Evolutionary conservation across 2,329 filamentous ascomycete species (phyloP).

Genomic region (Chaetomiaceae sp.): DNA sequence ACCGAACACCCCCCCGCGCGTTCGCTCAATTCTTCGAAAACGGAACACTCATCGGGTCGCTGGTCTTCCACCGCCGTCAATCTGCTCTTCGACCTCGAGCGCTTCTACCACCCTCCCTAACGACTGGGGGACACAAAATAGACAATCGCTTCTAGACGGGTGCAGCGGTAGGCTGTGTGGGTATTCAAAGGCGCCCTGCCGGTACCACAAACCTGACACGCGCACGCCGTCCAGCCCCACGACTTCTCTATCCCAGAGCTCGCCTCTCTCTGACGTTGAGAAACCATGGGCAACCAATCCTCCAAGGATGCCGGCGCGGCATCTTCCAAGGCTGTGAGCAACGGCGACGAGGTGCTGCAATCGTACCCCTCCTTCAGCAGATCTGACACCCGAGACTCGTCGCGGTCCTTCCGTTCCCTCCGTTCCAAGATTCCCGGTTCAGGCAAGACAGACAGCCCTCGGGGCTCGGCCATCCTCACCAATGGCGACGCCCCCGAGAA

Average conservation of each 20-base stretch:
- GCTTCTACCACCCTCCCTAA: slow-evolving; percentile 52
- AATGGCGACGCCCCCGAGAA: slow-evolving; percentile 61
- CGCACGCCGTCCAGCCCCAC: slow-evolving; percentile 33
- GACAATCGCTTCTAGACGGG: slow-evolving; percentile 30
- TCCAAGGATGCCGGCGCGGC: slow-evolving; percentile 55
- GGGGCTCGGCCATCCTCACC: slow-evolving; percentile 64
- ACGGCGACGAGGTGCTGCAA: slow-evolving; percentile 59
- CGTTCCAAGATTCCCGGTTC: slow-evolving; percentile 82
- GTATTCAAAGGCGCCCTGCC: slow-evolving; percentile 28
- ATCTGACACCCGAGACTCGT: slow-evolving; percentile 89
- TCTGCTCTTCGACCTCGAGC: slow-evolving; percentile 46
- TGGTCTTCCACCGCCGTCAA: slow-evolving; percentile 40
- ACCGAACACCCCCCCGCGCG: slow-evolving; percentile 20
- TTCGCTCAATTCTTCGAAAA: slow-evolving; percentile 39
- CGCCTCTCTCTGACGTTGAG: slow-evolving; percentile 22
- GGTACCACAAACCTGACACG: slow-evolving; percentile 32
- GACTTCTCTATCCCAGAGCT: slow-evolving; percentile 25
- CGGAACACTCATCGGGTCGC: slow-evolving; percentile 45
- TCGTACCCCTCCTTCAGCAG: slow-evolving; percentile 89
- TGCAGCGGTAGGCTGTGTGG: slow-evolving; percentile 35
- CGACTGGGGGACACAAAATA: slow-evolving; percentile 26
- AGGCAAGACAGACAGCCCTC: slow-evolving; percentile 72
- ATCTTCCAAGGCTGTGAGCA: slow-evolving; percentile 45
- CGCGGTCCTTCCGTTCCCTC: slow-evolving; percentile 77
- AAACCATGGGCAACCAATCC: slow-evolving; percentile 68